Evolutionary conservation across 2,329 filamentous ascomycete species (phyloP).

Genomic region (Oidium heveae): DNA sequence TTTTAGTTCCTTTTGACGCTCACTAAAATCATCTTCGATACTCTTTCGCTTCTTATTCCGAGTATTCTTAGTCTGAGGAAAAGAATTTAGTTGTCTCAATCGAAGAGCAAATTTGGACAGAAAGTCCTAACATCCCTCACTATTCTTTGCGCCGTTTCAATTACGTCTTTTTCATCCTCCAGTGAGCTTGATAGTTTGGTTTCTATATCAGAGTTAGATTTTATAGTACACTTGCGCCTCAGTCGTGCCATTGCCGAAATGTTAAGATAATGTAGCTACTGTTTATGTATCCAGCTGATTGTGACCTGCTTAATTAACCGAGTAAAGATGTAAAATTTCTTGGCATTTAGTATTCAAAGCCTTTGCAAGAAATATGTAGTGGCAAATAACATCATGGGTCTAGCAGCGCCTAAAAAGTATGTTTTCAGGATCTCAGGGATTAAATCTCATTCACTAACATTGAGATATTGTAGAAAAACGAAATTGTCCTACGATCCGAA

Average conservation of each 20-base stretch:
- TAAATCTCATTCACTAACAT: background rate
- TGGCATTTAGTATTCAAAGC: no score
- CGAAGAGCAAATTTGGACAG: background rate
- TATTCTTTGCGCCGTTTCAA: background rate
- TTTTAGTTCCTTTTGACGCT: slow-evolving; percentile 8
- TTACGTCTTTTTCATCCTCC: background rate
- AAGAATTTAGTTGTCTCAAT: background rate
- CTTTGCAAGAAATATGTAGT: no score
- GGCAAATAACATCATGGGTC: slow-evolving; percentile 27
- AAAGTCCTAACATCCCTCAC: background rate
- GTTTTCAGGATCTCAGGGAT: slow-evolving; percentile 5
- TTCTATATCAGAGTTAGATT: background rate
- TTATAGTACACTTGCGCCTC: no score
- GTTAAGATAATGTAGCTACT: no score
- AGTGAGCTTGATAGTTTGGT: background rate
- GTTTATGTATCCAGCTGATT: no score
- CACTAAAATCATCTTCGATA: slow-evolving; percentile 9
- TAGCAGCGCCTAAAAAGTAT: slow-evolving; percentile 43
- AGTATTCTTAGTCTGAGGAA: slow-evolving; percentile 8
- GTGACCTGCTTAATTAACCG: no score
- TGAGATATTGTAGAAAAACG: slow-evolving; percentile 11
- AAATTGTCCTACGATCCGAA: slow-evolving; percentile 84
- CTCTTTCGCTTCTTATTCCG: slow-evolving; percentile 10
- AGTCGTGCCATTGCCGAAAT: no score
- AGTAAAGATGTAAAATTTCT: no score